These are phyloP conservation scores for Mortierella sp. DNA, from an alignment of 371 early-diverging fungal species.

Conservation along the genomic window DNA sequence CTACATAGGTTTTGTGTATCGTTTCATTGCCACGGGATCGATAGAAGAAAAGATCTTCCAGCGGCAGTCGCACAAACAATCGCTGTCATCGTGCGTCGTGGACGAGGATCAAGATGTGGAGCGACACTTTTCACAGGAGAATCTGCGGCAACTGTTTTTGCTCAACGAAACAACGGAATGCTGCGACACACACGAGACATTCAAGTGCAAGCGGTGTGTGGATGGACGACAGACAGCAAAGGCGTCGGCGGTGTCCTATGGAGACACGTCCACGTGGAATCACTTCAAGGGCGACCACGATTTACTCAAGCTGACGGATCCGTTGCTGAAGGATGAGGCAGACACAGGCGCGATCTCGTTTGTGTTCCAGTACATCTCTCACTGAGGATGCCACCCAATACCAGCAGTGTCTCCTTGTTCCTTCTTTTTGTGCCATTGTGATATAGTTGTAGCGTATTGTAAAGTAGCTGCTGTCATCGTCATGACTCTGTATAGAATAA, in stretches of 20 bases:
- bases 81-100: constrained; percentile 92
- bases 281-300: constrained; percentile 79
- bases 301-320: constrained; percentile 76
- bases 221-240: constrained; percentile 79
- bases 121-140: constrained; percentile 91
- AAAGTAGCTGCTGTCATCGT: no score
- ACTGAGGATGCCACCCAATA: constrained; percentile 30
- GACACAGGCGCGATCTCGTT: constrained; percentile 75
- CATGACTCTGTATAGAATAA: no score
- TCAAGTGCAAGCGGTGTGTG: constrained; percentile 91
- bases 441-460: no score
- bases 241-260: constrained; percentile 74
- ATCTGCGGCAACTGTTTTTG: constrained; percentile 89
- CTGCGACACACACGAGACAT: constrained; percentile 94
- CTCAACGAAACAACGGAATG: constrained; percentile 80
- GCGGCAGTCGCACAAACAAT: constrained; percentile 89
- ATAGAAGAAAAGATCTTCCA: constrained; percentile 99
- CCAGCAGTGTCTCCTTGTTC: not conserved
- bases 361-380: constrained; percentile 92
- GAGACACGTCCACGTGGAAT: constrained; percentile 89
- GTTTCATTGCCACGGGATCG: constrained; percentile 94
- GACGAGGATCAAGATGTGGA: constrained; percentile 92
- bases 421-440: no score
- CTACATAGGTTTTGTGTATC: constrained; percentile 89
- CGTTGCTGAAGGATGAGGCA: constrained; percentile 78